Evolutionary conservation across 352 stramenopile genomes (phyloP).

Genomic region (Globisporangium canariense): DNA sequence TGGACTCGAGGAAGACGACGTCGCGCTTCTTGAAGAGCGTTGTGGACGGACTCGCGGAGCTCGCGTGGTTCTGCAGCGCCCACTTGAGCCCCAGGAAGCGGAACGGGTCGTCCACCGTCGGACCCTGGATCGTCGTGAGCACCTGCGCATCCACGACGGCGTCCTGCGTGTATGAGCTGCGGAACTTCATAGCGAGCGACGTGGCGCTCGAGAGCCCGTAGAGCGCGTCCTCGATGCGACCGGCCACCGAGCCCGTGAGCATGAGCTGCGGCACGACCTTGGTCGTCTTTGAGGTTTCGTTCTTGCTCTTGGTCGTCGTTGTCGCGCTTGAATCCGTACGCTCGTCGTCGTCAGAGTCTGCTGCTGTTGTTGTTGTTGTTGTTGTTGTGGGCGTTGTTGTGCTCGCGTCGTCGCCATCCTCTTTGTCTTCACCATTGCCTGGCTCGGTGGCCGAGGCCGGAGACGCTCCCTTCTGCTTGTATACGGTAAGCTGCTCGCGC

Average conservation of each 20-base stretch:
- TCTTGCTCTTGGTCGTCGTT: neutral
- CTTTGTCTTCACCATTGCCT: no score
- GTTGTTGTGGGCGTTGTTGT: constrained; percentile 12
- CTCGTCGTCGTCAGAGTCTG: neutral
- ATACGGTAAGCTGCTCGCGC: constrained; percentile 49
- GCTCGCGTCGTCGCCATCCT: constrained; percentile 11
- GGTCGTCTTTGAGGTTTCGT: neutral
- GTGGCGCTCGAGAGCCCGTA: constrained; percentile 51
- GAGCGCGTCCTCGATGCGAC: constrained; percentile 58
- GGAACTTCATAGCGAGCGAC: constrained; percentile 57
- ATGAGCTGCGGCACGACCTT: constrained; percentile 31
- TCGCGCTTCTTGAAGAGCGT: constrained; percentile 52
- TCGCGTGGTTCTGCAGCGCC: constrained; percentile 50
- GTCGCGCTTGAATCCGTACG: neutral
- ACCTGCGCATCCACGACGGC: constrained; percentile 25
- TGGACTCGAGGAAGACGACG: constrained; percentile 65
- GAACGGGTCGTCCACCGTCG: constrained; percentile 46
- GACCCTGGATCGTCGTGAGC: constrained; percentile 42
- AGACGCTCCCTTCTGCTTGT: constrained; percentile 43
- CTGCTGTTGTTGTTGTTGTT: neutral
- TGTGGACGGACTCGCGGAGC: constrained; percentile 26
- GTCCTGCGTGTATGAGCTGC: constrained; percentile 27
- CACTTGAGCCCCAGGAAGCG: constrained; percentile 63
- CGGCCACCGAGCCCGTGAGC: constrained; percentile 38
- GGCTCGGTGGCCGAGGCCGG: neutral